Evolutionary conservation across 129 eudicot genomes (phyloP).

Genomic region (Pulicaria dysenterica): DNA sequence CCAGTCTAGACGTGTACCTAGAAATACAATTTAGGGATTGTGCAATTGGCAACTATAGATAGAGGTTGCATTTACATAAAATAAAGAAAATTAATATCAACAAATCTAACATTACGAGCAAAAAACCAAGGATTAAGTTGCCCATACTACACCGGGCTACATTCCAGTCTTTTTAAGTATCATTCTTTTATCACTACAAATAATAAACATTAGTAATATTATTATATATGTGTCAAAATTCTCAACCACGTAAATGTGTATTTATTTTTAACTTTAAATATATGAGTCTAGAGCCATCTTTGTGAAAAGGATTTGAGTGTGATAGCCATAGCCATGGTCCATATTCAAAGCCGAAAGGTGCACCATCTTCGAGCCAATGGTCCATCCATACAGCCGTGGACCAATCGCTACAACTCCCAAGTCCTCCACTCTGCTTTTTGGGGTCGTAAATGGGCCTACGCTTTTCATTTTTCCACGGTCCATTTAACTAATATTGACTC

Average conservation of each 20-base stretch:
- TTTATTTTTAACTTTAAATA: background rate
- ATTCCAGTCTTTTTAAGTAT: too few species aligned
- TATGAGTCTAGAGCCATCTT: constrained; percentile 8
- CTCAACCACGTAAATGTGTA: background rate
- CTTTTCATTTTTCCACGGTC: constrained; percentile 8
- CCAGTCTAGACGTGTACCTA: too few species aligned
- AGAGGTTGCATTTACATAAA: too few species aligned
- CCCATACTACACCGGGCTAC: too few species aligned
- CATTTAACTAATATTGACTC: constrained; percentile 21
- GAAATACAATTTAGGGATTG: too few species aligned
- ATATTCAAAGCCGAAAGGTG: constrained; percentile 20
- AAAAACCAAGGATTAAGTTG: too few species aligned
- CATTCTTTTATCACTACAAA: too few species aligned
- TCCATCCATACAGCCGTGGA: constrained; percentile 24
- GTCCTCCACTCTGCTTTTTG: constrained; percentile 13
- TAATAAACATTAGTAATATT: too few species aligned
- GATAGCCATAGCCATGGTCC: constrained; percentile 20
- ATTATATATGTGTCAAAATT: background rate
- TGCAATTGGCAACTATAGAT: too few species aligned
- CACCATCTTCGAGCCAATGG: constrained; percentile 30
- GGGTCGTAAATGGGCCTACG: constrained; percentile 25
- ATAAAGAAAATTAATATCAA: too few species aligned
- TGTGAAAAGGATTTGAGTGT: constrained; percentile 18
- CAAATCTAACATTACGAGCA: too few species aligned
- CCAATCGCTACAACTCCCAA: constrained; percentile 32